Base-by-base conservation (phyloP, 371 early-diverging fungal genomes). In the Rhizopus delemar region DNA sequence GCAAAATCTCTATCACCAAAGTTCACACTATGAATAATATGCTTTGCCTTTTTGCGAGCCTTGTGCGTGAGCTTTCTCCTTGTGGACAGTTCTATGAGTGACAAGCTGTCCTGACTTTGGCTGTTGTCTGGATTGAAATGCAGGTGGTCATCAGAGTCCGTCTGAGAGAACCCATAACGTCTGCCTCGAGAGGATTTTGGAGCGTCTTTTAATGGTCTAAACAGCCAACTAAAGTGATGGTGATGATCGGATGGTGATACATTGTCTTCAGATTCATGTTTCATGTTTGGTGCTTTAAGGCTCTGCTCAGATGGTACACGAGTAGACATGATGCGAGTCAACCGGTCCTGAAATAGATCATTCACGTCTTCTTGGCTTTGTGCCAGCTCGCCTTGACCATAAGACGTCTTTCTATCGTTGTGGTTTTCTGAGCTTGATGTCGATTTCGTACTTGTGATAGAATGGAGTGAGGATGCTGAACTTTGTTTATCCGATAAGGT, bases 1-100 rank as follows among this genome's bases (percentile, higher is more conserved):
- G 68, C 77, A 56, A 77, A 77, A 38, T 67, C 63, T 46, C 74
- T 60, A 48, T 77, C 77, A 0, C 74, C 77, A 60, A 77, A 77
- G 45, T 74, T 70, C 2, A 71, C 77, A 34, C 77, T 74, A 12
- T 69, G 60, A 9, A 77, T 77, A 13, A 75, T 68, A 35, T 72
- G 64, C 0, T 62, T 55, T 3, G 73, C 73, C 29, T 64, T 65
- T 32, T 65, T 61, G 6, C 55, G 48, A 0, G 75, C 69, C 4
- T 59, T 61, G 2, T 65, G 53, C 4, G 46, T 46, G 0, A 50
- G 16, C 11, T 36, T 36, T n/a, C 56, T 22, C 41, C 58, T 53
- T 4, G 46, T 52, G 3, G 49, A 38, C 11, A 36, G 11, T 0
- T 43, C 15, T 1, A 49, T 59, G 43, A 8, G 57, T 36, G 56